These are phyloP conservation scores for Rehmannia glutinosa DNA, from an alignment of 257 asterid species.

Conservation along the genomic window DNA sequence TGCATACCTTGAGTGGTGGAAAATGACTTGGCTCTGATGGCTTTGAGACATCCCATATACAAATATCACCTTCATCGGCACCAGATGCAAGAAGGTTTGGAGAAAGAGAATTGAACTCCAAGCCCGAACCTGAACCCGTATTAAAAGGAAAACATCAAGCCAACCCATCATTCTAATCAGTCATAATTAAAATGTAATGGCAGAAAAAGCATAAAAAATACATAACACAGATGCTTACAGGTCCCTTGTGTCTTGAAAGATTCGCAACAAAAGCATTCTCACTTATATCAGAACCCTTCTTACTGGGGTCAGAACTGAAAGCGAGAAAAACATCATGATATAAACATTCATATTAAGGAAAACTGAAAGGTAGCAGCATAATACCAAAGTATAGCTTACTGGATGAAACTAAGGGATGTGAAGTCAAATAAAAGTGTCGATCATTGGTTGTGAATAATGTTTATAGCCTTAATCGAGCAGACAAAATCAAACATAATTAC, in stretches of 20 bases:
- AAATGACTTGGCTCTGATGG: conserved; percentile 78
- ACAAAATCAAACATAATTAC: not conserved
- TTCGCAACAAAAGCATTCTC: conserved; percentile 60
- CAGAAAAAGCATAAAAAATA: conserved; percentile 7
- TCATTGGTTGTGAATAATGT: not conserved
- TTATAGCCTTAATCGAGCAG: not conserved
- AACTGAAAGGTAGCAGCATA: conserved; percentile 8
- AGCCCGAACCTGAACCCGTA: conserved; percentile 74
- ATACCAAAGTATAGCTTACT: not conserved
- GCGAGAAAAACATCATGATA: conserved; percentile 16
- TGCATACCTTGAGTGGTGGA: conserved; percentile 83
- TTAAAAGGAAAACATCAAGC: not conserved
- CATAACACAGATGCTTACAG: conserved; percentile 55
- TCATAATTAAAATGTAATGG: not conserved
- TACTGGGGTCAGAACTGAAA: conserved; percentile 44
- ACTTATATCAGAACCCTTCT: conserved; percentile 43
- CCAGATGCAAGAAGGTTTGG: conserved; percentile 95
- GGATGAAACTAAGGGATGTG: not conserved
- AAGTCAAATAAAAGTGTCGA: conserved; percentile 3
- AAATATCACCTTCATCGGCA: conserved; percentile 97
- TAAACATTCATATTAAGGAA: not conserved
- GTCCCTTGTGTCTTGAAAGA: conserved; percentile 86
- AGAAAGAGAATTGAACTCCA: conserved; percentile 72
- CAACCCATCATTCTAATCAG: conserved; percentile 12
- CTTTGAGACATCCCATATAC: conserved; percentile 83